Evolutionary conservation across 2,329 filamentous ascomycete species (phyloP), one percentile per base, ranked within the genome.

Genomic region (Aspergillaceae sp.): DNA sequence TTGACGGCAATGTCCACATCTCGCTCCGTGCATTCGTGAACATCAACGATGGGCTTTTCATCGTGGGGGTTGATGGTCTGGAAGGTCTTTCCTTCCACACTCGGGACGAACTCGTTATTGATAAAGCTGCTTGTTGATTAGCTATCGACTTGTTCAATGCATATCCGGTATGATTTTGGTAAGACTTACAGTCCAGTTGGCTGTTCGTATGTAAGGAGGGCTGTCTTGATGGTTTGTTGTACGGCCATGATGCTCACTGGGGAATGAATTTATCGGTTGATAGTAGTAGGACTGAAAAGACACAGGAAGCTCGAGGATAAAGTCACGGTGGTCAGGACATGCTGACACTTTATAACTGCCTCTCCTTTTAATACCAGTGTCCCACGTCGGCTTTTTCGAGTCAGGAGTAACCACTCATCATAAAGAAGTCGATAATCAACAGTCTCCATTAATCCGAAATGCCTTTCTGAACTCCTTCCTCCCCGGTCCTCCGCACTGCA

Each of bases 1-100:
- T 49, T 40, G 9, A 65, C 63, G 26, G 62, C 63, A 26, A 53
- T 53, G 40, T 65, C 61, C 41, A 64, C 59, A 52, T 65, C 63
- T 36, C 58, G 53, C 32, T 56, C 58, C 9, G 53, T 59, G 8
- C 57, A 61, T 52, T 60, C 61, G 26, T 62, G 55, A 7, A 65
- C 59, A 4, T 58, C 46, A 10, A 49, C 49, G 28, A 62, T 62
- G 29, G 52, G 48, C 44, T 61, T 60, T 42, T 64, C 60, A 38
- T 51, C 61, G 38, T 56, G 44, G 2, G 62, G 62, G 45, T 65
- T 64, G 48, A 60, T 58, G 45, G 59, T 54, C 40, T 63, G 57
- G 52, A 65, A 62, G 11, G 57, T 63, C 44, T 64, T 60, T 42
- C 55, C 56, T 4, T 57, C 55, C 7, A 47, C 48, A 8, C 56